A percentile compares a stretch with the other conserved stretches of the same genome.
Evolutionary conservation across 1,139 yeast species (phyloP).

Genomic region (Taphrina confusa): DNA sequence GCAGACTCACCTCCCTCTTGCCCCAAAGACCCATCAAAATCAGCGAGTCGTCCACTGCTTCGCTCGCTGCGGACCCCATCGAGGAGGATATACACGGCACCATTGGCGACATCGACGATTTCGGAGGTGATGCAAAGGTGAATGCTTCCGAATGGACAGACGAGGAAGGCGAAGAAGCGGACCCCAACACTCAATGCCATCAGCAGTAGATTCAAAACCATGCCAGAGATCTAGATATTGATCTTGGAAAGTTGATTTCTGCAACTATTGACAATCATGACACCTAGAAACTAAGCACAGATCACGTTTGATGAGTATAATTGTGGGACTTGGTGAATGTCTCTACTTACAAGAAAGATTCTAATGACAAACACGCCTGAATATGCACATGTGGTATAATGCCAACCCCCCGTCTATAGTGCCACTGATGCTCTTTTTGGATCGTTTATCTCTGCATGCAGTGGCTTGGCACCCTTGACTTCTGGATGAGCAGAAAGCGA

Average conservation of each 20-base stretch:
- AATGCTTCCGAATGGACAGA: slow-evolving; percentile 20
- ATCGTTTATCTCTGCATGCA: slow-evolving; percentile 17
- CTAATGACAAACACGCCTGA: too few relatives aligned
- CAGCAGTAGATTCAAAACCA: slow-evolving; percentile 15
- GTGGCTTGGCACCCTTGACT: slow-evolving; percentile 3
- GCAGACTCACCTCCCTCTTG: slow-evolving; percentile 21
- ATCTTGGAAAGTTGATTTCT: too few relatives aligned
- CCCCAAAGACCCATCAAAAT: slow-evolving; percentile 18
- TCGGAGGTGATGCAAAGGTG: slow-evolving; percentile 31
- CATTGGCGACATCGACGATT: slow-evolving; percentile 25
- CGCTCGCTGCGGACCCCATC: neutral
- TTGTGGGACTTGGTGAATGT: too few relatives aligned
- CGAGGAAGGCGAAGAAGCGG: slow-evolving; percentile 24
- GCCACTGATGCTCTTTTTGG: neutral
- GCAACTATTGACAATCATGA: too few relatives aligned
- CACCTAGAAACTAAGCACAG: too few relatives aligned
- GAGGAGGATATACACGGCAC: slow-evolving; percentile 33
- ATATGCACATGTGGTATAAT: too few relatives aligned
- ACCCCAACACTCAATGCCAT: slow-evolving; percentile 26
- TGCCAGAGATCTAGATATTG: too few relatives aligned
- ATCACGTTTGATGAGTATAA: too few relatives aligned
- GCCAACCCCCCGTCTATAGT: too few relatives aligned
- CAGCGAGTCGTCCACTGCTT: neutral
- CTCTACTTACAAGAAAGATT: neutral
- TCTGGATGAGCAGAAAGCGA: slow-evolving; percentile 42